phyloP scores from a whole-genome alignment of 257 asterid genomes.

The Lycium ferocissimum region DNA sequence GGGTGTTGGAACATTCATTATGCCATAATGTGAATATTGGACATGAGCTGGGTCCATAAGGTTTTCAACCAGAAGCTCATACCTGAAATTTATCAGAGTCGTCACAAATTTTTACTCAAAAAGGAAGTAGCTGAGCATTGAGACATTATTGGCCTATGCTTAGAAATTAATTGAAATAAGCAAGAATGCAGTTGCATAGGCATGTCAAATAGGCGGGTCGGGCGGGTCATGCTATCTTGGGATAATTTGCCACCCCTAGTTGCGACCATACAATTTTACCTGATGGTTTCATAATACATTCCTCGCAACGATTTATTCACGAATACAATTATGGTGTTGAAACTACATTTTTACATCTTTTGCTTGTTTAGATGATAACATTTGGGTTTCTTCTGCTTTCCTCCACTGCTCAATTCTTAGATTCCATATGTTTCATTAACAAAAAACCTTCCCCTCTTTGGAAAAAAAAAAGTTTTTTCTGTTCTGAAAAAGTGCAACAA shows the following conservation, averaged over 20 bases:
- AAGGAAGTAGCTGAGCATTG: background rate
- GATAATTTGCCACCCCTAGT: background rate
- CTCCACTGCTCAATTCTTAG: background rate
- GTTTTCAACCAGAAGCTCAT: slow-evolving; percentile 84
- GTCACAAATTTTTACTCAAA: background rate
- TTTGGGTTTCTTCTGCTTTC: background rate
- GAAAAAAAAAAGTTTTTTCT: background rate
- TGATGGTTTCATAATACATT: background rate
- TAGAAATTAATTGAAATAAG: background rate
- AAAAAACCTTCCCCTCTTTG: background rate
- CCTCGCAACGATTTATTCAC: background rate
- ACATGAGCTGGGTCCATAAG: slow-evolving; percentile 99
- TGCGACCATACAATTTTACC: background rate
- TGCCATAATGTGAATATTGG: slow-evolving; percentile 91
- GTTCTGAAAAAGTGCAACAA: background rate
- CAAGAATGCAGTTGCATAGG: background rate
- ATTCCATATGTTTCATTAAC: background rate
- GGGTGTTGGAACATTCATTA: slow-evolving; percentile 56
- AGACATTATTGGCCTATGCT: background rate
- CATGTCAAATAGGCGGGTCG: too few species aligned
- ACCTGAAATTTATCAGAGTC: slow-evolving; percentile 52
- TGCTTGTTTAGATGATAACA: background rate
- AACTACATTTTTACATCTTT: background rate
- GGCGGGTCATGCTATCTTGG: too few species aligned
- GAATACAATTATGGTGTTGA: background rate